Conservation (phyloP, 148 eudicot species). For the Polygonum maritimum region DNA sequence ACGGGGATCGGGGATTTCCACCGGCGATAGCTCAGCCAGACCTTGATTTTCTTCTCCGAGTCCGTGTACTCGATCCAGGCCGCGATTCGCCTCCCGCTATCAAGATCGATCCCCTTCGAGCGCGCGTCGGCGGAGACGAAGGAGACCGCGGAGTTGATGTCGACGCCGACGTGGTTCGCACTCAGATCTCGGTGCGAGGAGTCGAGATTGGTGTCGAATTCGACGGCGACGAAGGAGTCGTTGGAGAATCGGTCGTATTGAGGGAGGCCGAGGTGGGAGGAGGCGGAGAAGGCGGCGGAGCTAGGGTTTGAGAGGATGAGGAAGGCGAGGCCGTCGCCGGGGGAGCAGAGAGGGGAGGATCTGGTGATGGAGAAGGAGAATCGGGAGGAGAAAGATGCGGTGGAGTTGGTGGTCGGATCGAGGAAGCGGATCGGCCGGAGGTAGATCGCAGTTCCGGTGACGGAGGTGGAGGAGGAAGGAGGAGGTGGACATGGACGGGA, state of each 20-base stretch:
- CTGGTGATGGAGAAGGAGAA: slow-evolving; percentile 45
- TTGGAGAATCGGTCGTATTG: slow-evolving; percentile 14
- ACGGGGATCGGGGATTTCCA: slow-evolving; percentile 1
- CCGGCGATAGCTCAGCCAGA: slow-evolving; percentile 19
- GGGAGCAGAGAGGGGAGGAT: slow-evolving; percentile 28
- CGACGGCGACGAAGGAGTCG: slow-evolving; percentile 22
- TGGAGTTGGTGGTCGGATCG: slow-evolving; percentile 23
- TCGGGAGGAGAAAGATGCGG: slow-evolving; percentile 39
- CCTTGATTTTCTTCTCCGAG: slow-evolving; percentile 8
- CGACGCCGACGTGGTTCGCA: slow-evolving; percentile 31
- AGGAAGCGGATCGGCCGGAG: slow-evolving; percentile 38
- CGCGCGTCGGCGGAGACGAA: neutral
- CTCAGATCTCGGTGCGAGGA: slow-evolving; percentile 20
- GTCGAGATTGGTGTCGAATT: slow-evolving; percentile 36
- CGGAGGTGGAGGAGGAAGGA: slow-evolving; percentile 7
- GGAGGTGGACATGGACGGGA: slow-evolving; percentile 15
- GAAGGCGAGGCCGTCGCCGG: slow-evolving; percentile 61
- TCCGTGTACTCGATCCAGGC: slow-evolving; percentile 19
- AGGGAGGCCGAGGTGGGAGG: slow-evolving; percentile 49
- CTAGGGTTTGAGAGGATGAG: slow-evolving; percentile 37
- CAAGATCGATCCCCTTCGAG: slow-evolving; percentile 28
- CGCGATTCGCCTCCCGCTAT: slow-evolving; percentile 11
- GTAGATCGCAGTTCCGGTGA: slow-evolving; percentile 29
- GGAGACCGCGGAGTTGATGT: slow-evolving; percentile 24
- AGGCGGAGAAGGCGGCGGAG: slow-evolving; percentile 27